Evolutionary conservation across 306 rosid genomes (phyloP).

Genomic region (Ziziphus jujuba): DNA sequence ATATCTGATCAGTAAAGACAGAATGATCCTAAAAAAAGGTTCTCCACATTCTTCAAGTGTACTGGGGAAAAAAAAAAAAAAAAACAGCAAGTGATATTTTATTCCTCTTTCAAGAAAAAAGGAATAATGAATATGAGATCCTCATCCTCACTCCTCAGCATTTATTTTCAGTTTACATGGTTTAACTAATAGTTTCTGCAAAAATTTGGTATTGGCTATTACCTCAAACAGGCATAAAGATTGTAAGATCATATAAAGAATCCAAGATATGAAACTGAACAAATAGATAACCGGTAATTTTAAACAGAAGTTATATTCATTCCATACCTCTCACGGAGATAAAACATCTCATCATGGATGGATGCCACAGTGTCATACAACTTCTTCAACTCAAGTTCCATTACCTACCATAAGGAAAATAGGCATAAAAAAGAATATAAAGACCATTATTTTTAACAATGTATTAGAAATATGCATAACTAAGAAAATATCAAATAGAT

Average conservation of each 20-base stretch:
- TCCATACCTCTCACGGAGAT: constrained; percentile 87
- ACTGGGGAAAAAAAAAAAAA: not conserved
- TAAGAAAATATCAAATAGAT: no score
- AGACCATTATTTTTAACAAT: not conserved
- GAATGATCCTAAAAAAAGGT: no score
- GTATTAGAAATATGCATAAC: not conserved
- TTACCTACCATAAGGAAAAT: constrained; percentile 42
- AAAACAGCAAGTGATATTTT: not conserved
- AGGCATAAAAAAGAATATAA: not conserved
- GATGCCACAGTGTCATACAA: constrained; percentile 61
- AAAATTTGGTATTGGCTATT: not conserved
- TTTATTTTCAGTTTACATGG: no score
- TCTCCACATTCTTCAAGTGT: not conserved
- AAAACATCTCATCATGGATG: constrained; percentile 94
- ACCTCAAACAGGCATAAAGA: not conserved
- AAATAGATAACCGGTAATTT: not conserved
- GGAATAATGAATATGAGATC: not conserved
- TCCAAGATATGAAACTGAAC: not conserved
- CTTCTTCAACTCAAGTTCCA: constrained; percentile 86
- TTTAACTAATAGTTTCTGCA: no score
- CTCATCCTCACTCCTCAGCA: not conserved
- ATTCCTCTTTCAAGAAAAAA: not conserved
- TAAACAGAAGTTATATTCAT: constrained; percentile 5
- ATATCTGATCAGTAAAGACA: no score
- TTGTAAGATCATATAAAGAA: not conserved